Conservation (phyloP, 1,284 basidiomycete species). For the Termitomyces sp. region DNA sequence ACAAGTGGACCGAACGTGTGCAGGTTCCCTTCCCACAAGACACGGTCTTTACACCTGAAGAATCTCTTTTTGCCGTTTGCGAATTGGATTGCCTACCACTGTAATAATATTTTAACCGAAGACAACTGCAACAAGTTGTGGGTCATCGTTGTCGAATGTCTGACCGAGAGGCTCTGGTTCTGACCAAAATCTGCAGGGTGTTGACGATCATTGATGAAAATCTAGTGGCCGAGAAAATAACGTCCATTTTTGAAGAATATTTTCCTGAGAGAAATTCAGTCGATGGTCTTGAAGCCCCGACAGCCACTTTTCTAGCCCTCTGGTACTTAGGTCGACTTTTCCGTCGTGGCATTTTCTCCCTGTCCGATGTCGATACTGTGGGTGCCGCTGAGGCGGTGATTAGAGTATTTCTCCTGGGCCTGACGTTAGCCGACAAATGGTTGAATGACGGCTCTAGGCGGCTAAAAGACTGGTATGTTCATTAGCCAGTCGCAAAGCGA, state of each 20-base stretch:
- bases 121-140: background rate
- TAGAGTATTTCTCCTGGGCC: slow-evolving; percentile 38
- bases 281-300: slow-evolving; percentile 1
- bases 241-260: slow-evolving; percentile 13
- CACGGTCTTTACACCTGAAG: background rate
- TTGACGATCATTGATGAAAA: slow-evolving; percentile 1
- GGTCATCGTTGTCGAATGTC: background rate
- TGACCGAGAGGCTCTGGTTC: background rate
- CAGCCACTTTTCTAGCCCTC: slow-evolving; percentile 35
- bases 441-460: slow-evolving; percentile 41
- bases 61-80: slow-evolving; percentile 10
- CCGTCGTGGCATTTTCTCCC: slow-evolving; percentile 18
- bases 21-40: background rate
- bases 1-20: background rate
- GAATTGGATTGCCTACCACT: slow-evolving; percentile 12
- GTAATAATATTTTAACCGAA: slow-evolving; percentile 5
- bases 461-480: slow-evolving; percentile 29
- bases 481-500: background rate
- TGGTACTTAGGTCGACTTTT: slow-evolving; percentile 41
- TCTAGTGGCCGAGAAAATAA: slow-evolving; percentile 5
- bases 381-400: slow-evolving; percentile 31
- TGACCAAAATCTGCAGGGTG: background rate
- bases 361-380: slow-evolving; percentile 7
- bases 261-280: slow-evolving; percentile 3
- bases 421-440: slow-evolving; percentile 53